Percentiles rank a stretch among this genome's conserved stretches.
These are phyloP conservation scores for Chaetomidium leptoderma DNA, from an alignment of 495 filamentous ascomycete genomes.

Conservation along the genomic window DNA sequence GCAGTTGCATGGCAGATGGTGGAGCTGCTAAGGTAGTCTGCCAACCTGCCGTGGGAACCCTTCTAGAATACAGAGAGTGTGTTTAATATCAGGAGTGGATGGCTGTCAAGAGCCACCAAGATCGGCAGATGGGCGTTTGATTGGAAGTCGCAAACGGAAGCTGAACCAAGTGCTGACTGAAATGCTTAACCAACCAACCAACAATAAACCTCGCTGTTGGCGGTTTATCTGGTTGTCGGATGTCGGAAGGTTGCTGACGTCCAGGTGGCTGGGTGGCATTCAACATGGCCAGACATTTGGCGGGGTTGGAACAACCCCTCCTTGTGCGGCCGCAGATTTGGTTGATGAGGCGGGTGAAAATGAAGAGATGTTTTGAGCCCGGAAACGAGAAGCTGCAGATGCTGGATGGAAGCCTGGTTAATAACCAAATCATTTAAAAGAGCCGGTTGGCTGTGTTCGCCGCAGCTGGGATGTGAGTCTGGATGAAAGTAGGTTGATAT, in stretches of 20 bases:
- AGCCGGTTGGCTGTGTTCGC: not conserved
- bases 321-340: not conserved
- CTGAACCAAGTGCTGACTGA: not conserved
- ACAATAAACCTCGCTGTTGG: not conserved
- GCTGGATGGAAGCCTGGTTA: not conserved
- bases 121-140: not conserved
- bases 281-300: not conserved
- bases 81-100: too few species aligned
- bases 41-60: not conserved
- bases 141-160: not conserved
- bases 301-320: not conserved
- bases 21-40: constrained; percentile 19
- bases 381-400: not conserved
- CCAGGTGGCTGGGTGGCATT: not conserved
- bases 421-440: not conserved
- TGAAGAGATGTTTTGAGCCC: not conserved
- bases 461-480: not conserved
- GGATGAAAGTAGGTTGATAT: not conserved
- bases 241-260: too few species aligned
- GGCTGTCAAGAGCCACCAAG: too few species aligned
- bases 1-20: constrained; percentile 11
- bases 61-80: not conserved
- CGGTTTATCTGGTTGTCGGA: not conserved
- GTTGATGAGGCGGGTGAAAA: not conserved
- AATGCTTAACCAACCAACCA: too few species aligned